These are phyloP conservation scores for Apiospora phragmitis DNA, from an alignment of 2,329 filamentous ascomycete genomes.

Conservation along the genomic window DNA sequence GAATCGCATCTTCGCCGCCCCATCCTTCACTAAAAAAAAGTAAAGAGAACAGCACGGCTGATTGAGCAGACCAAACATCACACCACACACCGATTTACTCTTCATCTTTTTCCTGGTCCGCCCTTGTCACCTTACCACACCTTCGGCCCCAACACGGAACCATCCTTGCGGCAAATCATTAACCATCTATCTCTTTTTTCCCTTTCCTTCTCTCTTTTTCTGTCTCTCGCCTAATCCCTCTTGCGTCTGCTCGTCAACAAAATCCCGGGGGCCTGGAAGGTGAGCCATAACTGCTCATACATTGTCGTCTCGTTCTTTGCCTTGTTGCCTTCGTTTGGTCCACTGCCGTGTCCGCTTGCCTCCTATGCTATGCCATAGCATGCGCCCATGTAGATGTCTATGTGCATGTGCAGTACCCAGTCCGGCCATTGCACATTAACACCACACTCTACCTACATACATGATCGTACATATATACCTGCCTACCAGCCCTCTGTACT, in stretches of 20 bases:
- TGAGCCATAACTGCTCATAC: slow-evolving; percentile 10
- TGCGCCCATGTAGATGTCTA: neutral
- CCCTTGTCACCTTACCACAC: neutral
- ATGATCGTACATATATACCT: neutral
- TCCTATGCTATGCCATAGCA: neutral
- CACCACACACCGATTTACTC: neutral
- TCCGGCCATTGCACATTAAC: neutral
- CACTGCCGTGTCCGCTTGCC: neutral
- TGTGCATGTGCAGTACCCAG: neutral
- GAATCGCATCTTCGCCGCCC: neutral
- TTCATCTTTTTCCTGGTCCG: neutral
- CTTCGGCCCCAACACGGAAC: neutral
- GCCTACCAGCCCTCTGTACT: neutral
- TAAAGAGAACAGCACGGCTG: neutral
- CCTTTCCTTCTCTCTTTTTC: neutral
- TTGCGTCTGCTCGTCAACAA: neutral
- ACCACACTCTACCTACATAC: neutral
- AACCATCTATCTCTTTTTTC: neutral
- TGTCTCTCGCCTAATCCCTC: neutral
- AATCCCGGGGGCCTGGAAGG: slow-evolving; percentile 1
- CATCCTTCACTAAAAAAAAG: neutral
- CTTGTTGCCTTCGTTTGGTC: neutral
- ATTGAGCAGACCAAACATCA: neutral
- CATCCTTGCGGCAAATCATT: neutral
- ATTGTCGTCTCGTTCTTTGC: slow-evolving; percentile 5